Evolutionary conservation across 2,329 filamentous ascomycete species (phyloP).

Genomic region (Trichoderma breve): DNA sequence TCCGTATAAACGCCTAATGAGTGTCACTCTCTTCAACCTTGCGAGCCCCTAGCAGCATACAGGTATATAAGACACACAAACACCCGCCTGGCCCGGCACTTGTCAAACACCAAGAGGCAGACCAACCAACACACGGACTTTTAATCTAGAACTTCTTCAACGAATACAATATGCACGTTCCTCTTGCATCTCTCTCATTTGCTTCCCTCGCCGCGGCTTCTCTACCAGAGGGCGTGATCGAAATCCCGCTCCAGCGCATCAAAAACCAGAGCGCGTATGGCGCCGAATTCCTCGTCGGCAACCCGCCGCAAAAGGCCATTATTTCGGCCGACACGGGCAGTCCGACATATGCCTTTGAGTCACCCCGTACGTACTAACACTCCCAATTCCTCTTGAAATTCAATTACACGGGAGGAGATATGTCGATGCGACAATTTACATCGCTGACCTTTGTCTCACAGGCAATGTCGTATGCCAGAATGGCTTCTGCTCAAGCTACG

Average conservation of each 20-base stretch:
- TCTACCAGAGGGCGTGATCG: conserved; percentile 16
- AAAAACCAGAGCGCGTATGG: conserved; percentile 22
- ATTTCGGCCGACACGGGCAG: conserved; percentile 21
- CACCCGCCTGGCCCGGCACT: background rate
- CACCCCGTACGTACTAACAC: background rate
- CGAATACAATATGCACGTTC: background rate
- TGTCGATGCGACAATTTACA: background rate
- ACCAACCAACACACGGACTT: background rate
- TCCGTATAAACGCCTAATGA: background rate
- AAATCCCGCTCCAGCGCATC: conserved; percentile 19
- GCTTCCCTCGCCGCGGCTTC: conserved; percentile 2
- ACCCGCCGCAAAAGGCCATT: conserved; percentile 18
- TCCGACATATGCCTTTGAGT: conserved; percentile 20
- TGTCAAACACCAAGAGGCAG: background rate
- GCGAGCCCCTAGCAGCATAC: background rate
- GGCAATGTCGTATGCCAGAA: conserved; percentile 17
- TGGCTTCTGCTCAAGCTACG: conserved; percentile 18
- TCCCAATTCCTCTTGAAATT: background rate
- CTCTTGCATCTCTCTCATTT: background rate
- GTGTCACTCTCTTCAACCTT: background rate
- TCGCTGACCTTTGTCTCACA: background rate
- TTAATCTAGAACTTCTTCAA: background rate
- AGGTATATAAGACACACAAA: background rate
- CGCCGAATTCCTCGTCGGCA: conserved; percentile 19
- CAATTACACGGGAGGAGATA: too few species aligned